Base-by-base conservation (phyloP, 2,329 filamentous ascomycete species). In the Huntiella savannae region DNA sequence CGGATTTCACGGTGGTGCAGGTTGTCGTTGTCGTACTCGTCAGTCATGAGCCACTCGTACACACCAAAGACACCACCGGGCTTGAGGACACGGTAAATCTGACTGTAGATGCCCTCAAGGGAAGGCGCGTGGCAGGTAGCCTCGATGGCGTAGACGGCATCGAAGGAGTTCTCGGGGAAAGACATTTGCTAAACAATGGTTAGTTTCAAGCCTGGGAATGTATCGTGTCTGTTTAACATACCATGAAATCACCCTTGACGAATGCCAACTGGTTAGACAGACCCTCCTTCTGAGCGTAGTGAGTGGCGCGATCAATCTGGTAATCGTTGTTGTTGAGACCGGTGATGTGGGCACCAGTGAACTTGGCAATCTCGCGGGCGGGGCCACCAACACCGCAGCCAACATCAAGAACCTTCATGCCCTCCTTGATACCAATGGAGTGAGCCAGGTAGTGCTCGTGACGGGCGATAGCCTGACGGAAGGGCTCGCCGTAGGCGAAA, bases 251-350 rank as follows among this genome's bases (percentile, higher is more conserved):
- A 45, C 87, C 88, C 73, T 96, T 95, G 59, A 85, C 80, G 57
- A 85, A 96, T 52, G 71, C 72, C 54, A 94, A 67, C 67, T 94
- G 85, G 57, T 83, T 63, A 1, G 79, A 71, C 45, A 96, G 68
- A 44, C 79, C 79, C 64, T 93, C 84, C 63, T 85, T 84, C 51
- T 72, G 64, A 2, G 87, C 85, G 59, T 95, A 94, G 46, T 72
- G 69, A 11, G 77, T 86, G n/a, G 87, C 88, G 53, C 91, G 83
- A 60, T 95, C 76, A 54, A 96, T 94, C 68, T 96, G 91, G 70
- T 98, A 98, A 67, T 95, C 85, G 64, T 96, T 96, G 77, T 95
- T 96, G 77, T 96, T 98, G 61, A 96, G 67, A 38, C 91, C 91
- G 17, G 85, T 80, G 52, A 96, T 74, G 56, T 95, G 85, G 55